Percentiles rank a stretch among this genome's conserved stretches.
These are phyloP conservation scores for Fragilaria crotonensis DNA, from an alignment of 108 stramenopile genomes.

Conservation along the genomic window DNA sequence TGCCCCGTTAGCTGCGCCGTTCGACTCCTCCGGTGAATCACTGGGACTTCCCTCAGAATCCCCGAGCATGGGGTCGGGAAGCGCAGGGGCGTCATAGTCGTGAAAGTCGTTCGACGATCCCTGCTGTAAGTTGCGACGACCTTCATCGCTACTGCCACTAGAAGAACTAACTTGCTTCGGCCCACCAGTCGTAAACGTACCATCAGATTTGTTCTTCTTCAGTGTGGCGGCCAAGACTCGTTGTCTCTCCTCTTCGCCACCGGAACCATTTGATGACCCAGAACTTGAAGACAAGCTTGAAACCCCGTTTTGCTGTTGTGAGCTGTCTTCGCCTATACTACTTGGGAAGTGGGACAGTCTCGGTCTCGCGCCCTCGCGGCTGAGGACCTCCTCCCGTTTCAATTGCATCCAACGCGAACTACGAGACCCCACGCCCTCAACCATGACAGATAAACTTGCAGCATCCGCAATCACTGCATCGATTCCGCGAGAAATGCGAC, in stretches of 20 bases:
- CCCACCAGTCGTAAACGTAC: slow-evolving; percentile 12
- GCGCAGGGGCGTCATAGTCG: slow-evolving; percentile 69
- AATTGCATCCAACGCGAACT: slow-evolving; percentile 70
- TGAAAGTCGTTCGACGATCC: slow-evolving; percentile 51
- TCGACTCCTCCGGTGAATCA: slow-evolving; percentile 38
- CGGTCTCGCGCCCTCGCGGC: slow-evolving; percentile 29
- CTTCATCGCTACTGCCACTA: slow-evolving; percentile 36
- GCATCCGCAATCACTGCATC: slow-evolving; percentile 75
- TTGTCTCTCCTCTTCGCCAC: slow-evolving; percentile 40
- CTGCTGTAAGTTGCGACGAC: slow-evolving; percentile 13
- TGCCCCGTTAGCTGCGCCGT: slow-evolving; percentile 28
- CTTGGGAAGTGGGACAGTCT: slow-evolving; percentile 39
- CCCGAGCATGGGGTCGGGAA: slow-evolving; percentile 56
- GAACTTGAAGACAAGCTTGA: slow-evolving; percentile 74
- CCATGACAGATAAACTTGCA: slow-evolving; percentile 79
- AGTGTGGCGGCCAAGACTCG: background rate
- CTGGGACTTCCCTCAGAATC: slow-evolving; percentile 37
- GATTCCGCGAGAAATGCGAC: slow-evolving; percentile 73
- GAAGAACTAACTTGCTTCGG: slow-evolving; percentile 59
- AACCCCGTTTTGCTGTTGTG: slow-evolving; percentile 58
- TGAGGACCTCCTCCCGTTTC: slow-evolving; percentile 53
- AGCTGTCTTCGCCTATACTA: slow-evolving; percentile 38
- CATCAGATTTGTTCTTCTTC: slow-evolving; percentile 12
- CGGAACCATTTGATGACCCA: slow-evolving; percentile 50
- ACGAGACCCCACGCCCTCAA: slow-evolving; percentile 70